phyloP scores from a whole-genome alignment of 2,329 filamentous ascomycete species.

The Magnaporthales sp. region DNA sequence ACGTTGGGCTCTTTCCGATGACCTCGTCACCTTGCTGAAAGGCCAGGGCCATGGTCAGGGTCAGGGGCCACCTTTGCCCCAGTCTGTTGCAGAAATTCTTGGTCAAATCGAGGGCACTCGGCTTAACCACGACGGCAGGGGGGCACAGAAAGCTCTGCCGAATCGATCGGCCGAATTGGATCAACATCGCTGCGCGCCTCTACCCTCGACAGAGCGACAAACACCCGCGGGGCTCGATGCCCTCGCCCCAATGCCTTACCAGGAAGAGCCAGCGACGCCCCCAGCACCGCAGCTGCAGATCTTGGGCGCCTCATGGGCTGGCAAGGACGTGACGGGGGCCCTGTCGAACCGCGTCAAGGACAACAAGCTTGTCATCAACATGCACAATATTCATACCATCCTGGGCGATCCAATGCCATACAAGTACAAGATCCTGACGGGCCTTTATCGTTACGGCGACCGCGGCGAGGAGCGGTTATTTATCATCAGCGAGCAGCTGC shows the following conservation, averaged over 20 bases:
- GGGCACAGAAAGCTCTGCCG: background rate
- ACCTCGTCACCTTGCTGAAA: background rate
- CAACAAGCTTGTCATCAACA: constrained; percentile 2
- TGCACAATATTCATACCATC: background rate
- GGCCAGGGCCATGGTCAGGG: background rate
- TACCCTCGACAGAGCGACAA: too few species aligned
- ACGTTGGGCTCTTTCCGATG: background rate
- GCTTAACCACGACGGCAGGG: background rate
- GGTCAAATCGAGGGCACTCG: background rate
- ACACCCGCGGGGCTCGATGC: background rate
- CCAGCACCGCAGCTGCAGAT: constrained; percentile 1
- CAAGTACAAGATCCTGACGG: constrained; percentile 3
- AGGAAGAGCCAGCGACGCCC: background rate
- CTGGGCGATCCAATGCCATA: constrained; percentile 1
- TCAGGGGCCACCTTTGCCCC: background rate
- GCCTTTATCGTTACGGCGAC: background rate
- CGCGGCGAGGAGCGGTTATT: background rate
- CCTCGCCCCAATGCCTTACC: background rate
- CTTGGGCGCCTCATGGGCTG: background rate
- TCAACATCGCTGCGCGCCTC: background rate
- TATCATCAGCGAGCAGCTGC: background rate
- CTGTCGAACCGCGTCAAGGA: background rate
- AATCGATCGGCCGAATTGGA: background rate
- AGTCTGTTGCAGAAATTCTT: background rate
- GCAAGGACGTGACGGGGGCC: background rate